These are phyloP conservation scores for Xylaria venustula DNA, from an alignment of 495 filamentous ascomycete species.

Conservation along the genomic window DNA sequence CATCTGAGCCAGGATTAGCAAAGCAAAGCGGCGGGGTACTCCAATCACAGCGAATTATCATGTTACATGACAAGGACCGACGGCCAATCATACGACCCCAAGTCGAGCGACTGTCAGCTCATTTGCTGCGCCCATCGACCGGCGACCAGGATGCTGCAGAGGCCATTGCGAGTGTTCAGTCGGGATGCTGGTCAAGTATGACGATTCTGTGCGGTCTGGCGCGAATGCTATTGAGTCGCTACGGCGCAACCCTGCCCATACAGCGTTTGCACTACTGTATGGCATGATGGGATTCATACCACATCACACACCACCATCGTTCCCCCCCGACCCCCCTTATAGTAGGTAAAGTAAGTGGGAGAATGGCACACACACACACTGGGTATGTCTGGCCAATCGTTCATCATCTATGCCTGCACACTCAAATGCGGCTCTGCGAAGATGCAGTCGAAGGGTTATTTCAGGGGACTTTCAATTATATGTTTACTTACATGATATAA, in stretches of 20 bases:
- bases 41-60: slow-evolving; percentile 5
- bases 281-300: background rate
- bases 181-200: background rate
- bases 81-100: slow-evolving; percentile 11
- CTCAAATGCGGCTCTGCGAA: slow-evolving; percentile 6
- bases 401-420: background rate
- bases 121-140: background rate
- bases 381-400: background rate
- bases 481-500: no score
- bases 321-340: no score
- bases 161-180: background rate
- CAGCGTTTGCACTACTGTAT: background rate
- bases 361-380: background rate
- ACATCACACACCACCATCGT: background rate
- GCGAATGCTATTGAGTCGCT: background rate
- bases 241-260: background rate
- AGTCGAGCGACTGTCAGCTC: slow-evolving; percentile 15
- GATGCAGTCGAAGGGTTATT: background rate
- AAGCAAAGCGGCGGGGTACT: slow-evolving; percentile 13
- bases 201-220: background rate
- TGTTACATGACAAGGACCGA: slow-evolving; percentile 9
- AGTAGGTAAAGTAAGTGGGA: background rate
- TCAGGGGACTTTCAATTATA: no score
- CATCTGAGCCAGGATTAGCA: background rate
- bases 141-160: background rate